phyloP scores from a whole-genome alignment of 2,329 filamentous ascomycete genomes.

The Penicillium palitans region DNA sequence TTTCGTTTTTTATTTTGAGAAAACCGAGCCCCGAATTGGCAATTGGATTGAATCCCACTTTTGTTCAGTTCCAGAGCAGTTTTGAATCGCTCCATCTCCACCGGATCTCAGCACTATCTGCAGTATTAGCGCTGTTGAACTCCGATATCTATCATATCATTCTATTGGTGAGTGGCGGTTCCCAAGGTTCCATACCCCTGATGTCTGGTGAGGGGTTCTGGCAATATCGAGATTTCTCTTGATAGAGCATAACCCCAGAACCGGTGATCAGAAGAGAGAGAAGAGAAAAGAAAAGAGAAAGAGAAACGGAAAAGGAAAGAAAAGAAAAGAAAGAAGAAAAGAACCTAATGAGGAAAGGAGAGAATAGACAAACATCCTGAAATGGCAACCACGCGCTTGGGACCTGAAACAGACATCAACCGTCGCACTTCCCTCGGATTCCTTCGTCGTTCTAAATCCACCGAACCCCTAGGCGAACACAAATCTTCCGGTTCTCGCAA shows the following conservation, averaged over 20 bases:
- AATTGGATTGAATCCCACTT: slow-evolving; percentile 1
- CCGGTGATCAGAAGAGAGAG: not conserved
- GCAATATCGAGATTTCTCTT: not conserved
- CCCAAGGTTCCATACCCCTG: slow-evolving; percentile 2
- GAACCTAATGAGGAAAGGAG: slow-evolving; percentile 13
- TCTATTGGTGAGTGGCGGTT: slow-evolving; percentile 4
- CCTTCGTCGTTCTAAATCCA: slow-evolving; percentile 67
- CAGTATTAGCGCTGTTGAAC: not conserved
- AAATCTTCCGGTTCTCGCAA: slow-evolving; percentile 42
- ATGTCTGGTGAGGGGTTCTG: not conserved
- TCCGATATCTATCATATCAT: not conserved
- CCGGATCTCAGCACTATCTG: not conserved
- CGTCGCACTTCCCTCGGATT: slow-evolving; percentile 58
- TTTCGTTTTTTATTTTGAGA: slow-evolving; percentile 1
- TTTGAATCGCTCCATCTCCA: slow-evolving; percentile 8
- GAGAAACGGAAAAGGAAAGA: not conserved
- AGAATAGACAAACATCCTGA: slow-evolving; percentile 11
- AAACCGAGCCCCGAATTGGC: not conserved
- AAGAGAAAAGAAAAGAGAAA: not conserved
- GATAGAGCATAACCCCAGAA: not conserved
- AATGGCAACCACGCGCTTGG: slow-evolving; percentile 32
- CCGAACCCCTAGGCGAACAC: slow-evolving; percentile 59
- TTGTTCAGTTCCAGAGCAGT: not conserved
- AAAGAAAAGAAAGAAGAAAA: not conserved
- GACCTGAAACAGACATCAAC: slow-evolving; percentile 19